A percentile compares a stretch with the other conserved stretches of the same genome.
Evolutionary conservation across 2,329 filamentous ascomycete species (phyloP).

Genomic region (Colletotrichum filicis): DNA sequence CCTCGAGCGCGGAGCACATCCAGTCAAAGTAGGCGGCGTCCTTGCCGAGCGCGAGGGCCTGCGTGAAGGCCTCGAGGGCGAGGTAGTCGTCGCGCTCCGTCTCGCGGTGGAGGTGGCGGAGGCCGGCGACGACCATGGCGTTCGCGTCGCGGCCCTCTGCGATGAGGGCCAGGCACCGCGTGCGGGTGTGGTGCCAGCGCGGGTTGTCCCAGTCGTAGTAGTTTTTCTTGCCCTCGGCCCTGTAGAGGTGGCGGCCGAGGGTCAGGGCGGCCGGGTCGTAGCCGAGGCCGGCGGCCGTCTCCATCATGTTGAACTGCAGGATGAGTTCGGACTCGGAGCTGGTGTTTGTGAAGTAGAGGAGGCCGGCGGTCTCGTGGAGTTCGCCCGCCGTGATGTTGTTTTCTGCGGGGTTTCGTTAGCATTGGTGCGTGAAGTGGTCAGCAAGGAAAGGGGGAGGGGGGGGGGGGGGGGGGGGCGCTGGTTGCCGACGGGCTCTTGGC

Average conservation of each 20-base stretch:
- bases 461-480: too few relatives aligned
- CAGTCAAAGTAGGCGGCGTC: conserved; percentile 30
- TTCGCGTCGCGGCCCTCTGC: conserved; percentile 45
- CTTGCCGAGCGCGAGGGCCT: conserved; percentile 7
- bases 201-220: conserved; percentile 37
- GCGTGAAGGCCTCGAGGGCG: conserved; percentile 17
- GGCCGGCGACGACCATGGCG: conserved; percentile 47
- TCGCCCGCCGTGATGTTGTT: background rate
- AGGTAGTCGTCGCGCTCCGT: background rate
- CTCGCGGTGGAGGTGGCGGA: conserved; percentile 1
- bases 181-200: conserved; percentile 38
- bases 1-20: conserved; percentile 1
- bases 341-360: background rate
- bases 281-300: conserved; percentile 45
- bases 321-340: background rate
- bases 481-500: too few relatives aligned
- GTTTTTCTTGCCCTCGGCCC: background rate
- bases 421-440: background rate
- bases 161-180: conserved; percentile 45
- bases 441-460: too few relatives aligned
- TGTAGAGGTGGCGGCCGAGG: conserved; percentile 3
- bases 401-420: conserved; percentile 7
- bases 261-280: conserved; percentile 44
- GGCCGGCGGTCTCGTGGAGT: conserved; percentile 17
- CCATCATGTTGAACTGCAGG: conserved; percentile 39